Percentiles rank a stretch among this genome's conserved stretches.
Evolutionary conservation across 1,139 yeast genomes (phyloP).

Genomic region (Saccharomyces uvarum): DNA sequence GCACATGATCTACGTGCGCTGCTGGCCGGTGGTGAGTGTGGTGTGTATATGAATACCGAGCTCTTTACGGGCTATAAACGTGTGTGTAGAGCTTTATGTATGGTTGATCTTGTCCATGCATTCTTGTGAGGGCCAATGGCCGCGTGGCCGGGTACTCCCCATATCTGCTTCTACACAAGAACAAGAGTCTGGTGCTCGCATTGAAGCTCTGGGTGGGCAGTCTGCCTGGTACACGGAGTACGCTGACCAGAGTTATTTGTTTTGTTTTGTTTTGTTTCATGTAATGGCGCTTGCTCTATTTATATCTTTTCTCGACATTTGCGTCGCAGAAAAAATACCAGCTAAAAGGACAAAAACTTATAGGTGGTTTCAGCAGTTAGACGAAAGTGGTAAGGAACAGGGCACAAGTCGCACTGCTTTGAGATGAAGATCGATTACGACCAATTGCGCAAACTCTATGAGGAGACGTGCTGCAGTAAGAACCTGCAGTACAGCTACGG

Average conservation of each 20-base stretch:
- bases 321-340: background rate
- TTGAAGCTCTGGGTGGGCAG: background rate
- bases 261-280: background rate
- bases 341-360: background rate
- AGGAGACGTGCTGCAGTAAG: constrained; percentile 30
- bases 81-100: background rate
- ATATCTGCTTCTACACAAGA: background rate
- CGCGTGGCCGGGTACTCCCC: background rate
- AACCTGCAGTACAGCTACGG: constrained; percentile 60
- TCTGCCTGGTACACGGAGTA: background rate
- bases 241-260: background rate
- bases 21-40: background rate
- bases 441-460: constrained; percentile 7
- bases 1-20: background rate
- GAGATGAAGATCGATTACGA: constrained; percentile 6
- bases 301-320: background rate
- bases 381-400: background rate
- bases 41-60: background rate
- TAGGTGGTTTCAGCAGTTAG: constrained; percentile 6
- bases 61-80: background rate
- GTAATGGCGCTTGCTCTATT: background rate
- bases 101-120: background rate
- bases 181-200: background rate
- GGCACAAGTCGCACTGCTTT: background rate
- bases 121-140: background rate